Base-by-base conservation (phyloP, 2,329 filamentous ascomycete species). In the Tolypocladium ovalisporum region DNA sequence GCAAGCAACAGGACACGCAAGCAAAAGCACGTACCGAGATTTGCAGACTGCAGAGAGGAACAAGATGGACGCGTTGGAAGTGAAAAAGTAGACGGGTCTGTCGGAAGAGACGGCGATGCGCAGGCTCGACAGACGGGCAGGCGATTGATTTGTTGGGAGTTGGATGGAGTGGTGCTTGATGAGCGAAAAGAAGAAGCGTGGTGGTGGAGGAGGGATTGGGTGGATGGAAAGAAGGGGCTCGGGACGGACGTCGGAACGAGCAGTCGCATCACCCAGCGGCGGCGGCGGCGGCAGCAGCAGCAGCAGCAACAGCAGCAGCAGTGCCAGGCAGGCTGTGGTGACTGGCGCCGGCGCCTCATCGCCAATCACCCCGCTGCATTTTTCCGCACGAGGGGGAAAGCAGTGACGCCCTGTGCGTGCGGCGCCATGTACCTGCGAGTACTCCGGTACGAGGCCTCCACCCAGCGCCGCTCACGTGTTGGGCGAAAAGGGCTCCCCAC, bases 151-250 rank as follows among this genome's bases (percentile, higher is more conserved):
- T 65, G 65, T 66, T 66, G 64, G 62, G 63, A 61, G 64, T 62
- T 64, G 68, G 64, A 63, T 35, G 47, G 47, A 63, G 64, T 64
- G 64, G 63, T 63, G 65, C 61, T 65, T 66, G 68, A 66, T 64
- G 64, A 66, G 62, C 60, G 66, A 67, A 69, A 70, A 66, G 67
- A 65, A 57, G 55, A 57, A 52, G 56, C 56, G 56, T 44, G 44
- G 53, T 29, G 37, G 37, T 36, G 51, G 39, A 52, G 51, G 39
- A 52, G n/a, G 55, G 55, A 56, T 47, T 63, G 62, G 62, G 61
- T 58, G 61, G 59, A 65, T 63, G 62, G 67, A 66, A 67, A 63
- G 44, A 44, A 66, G 67, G 67, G 68, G 65, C 60, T 65, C 63
- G 61, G 63, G 60, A 57, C 61, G 58, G 62, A 58, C 63, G 62